Base-by-base conservation (phyloP, 768 basidiomycete genomes). In the Melanogaster broomeanus region DNA sequence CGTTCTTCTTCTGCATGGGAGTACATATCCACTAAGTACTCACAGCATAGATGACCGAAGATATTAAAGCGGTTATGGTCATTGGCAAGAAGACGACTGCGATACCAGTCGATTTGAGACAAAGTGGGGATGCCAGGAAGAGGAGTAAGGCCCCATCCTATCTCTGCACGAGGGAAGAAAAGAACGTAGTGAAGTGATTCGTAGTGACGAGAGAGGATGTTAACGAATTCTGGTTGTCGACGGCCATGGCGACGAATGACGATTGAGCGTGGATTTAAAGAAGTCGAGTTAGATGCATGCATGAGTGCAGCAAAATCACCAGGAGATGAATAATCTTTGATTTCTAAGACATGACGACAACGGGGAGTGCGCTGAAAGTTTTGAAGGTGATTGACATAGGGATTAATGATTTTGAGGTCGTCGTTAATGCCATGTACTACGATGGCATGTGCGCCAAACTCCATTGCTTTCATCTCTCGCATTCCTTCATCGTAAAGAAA, bases 21-120 rank as follows among this genome's bases (percentile, higher is more conserved):
- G 49, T 68, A 74, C 75, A 75, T 76, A 42, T 76, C 72, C 27
- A 71, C 65, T 11, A 71, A 18, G 37, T 74, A 74, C 50, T 75
- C 67, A 49, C 63, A 67, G 0, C 61, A 51, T 0, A 76, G 52
- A 0, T 69, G 60, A 0, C 73, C 70, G 55, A 75, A 75, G 0
- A 69, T 63, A 1, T 24, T 27, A 42, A 75, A 75, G 0, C 70
- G 57, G 10, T 34, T n/a, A 27, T 74, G 70, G 16, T 28, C 22
- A 27, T 74, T 68, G 0, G 62, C 48, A 1, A 75, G 62, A 0
- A 76, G 53, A 1, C 67, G 58, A 2, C 58, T 58, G 2, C 67
- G 61, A 46, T 75, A 74, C 42, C 64, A 57, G 62, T 65, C 65
- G 35, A 70, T 68, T 55, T 75, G 74, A 0, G 70, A 68, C 5